A percentile compares a stretch with the other conserved stretches of the same genome.
Conservation (phyloP, 495 filamentous ascomycete species). For the Daldinia concentrica region DNA sequence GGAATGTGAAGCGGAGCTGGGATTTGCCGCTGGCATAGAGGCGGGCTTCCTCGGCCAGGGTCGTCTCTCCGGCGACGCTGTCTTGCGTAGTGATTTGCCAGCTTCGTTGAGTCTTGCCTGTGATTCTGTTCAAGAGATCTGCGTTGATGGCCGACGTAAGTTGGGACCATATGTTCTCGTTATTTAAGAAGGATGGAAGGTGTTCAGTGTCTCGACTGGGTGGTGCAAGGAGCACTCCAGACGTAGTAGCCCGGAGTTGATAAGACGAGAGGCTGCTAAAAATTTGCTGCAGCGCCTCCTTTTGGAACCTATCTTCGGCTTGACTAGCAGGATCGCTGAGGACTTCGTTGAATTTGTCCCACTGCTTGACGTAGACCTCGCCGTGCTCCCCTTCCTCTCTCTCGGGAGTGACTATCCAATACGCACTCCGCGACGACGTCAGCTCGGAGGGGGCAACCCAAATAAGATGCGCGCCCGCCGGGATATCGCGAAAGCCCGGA, state of each 20-base stretch:
- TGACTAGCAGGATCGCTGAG: conserved; percentile 52
- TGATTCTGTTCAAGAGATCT: conserved; percentile 58
- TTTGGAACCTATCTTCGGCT: conserved; percentile 49
- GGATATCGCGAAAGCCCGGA: conserved; percentile 67
- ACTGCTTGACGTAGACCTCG: conserved; percentile 64
- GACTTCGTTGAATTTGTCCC: conserved; percentile 65
- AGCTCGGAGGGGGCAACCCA: conserved; percentile 63
- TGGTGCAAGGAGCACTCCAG: conserved; percentile 18
- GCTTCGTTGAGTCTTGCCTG: conserved; percentile 50
- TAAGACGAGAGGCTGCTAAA: conserved; percentile 54
- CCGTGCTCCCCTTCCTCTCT: conserved; percentile 30
- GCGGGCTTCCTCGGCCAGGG: conserved; percentile 50
- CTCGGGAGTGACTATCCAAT: conserved; percentile 63
- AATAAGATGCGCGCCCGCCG: conserved; percentile 66
- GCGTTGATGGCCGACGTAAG: conserved; percentile 62
- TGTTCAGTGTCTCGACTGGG: conserved; percentile 11
- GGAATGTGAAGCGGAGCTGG: conserved; percentile 62
- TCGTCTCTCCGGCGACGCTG: conserved; percentile 42
- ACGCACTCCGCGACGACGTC: conserved; percentile 61
- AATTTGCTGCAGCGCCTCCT: conserved; percentile 47
- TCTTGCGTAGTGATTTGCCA: conserved; percentile 64
- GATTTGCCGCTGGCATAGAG: conserved; percentile 50
- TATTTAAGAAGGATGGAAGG: conserved; percentile 29
- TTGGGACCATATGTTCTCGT: conserved; percentile 49
- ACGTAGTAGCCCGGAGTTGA: conserved; percentile 31